These are phyloP conservation scores for Saccharomycopsis sp. DNA, from an alignment of 805 yeast genomes.

Conservation along the genomic window DNA sequence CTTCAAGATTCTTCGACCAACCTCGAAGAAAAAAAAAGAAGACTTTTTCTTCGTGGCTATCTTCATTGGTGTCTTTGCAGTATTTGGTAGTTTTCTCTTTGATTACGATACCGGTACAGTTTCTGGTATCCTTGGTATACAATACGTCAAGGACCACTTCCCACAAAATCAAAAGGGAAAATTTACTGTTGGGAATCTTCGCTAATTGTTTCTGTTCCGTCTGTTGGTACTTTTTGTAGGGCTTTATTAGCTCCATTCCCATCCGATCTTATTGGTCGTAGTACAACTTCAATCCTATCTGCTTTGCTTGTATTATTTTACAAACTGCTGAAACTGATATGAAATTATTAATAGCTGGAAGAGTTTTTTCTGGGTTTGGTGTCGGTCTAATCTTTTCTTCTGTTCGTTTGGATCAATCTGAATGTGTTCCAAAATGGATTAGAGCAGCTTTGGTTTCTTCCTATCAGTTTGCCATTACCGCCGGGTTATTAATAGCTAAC, in stretches of 20 bases:
- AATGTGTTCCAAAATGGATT: conserved; percentile 70
- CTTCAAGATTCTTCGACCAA: too few relatives aligned
- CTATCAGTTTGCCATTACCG: conserved; percentile 67
- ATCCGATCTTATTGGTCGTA: conserved; percentile 50
- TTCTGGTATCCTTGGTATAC: conserved; percentile 60
- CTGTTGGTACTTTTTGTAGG: conserved; percentile 69
- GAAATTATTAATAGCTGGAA: conserved; percentile 46
- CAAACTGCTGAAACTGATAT: conserved; percentile 41
- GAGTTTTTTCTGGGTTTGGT: conserved; percentile 66
- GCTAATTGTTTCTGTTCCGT: conserved; percentile 61
- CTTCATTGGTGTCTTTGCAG: conserved; percentile 52
- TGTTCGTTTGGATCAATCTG: conserved; percentile 73
- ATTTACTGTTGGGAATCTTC: conserved; percentile 45
- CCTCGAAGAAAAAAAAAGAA: conserved; percentile 33
- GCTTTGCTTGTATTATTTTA: conserved; percentile 41
- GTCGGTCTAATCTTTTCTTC: conserved; percentile 69
- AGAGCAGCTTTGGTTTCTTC: conserved; percentile 73
- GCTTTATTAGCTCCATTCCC: conserved; percentile 55
- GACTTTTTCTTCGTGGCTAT: conserved; percentile 32
- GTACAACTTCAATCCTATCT: conserved; percentile 36
- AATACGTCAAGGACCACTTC: conserved; percentile 39
- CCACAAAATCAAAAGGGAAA: conserved; percentile 31
- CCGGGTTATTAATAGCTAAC: conserved; percentile 67
- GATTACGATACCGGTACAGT: conserved; percentile 68
- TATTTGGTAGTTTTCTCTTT: conserved; percentile 58